These are phyloP conservation scores for Rutidosis leptorrhynchoides DNA, from an alignment of 129 eudicot species.

Conservation along the genomic window DNA sequence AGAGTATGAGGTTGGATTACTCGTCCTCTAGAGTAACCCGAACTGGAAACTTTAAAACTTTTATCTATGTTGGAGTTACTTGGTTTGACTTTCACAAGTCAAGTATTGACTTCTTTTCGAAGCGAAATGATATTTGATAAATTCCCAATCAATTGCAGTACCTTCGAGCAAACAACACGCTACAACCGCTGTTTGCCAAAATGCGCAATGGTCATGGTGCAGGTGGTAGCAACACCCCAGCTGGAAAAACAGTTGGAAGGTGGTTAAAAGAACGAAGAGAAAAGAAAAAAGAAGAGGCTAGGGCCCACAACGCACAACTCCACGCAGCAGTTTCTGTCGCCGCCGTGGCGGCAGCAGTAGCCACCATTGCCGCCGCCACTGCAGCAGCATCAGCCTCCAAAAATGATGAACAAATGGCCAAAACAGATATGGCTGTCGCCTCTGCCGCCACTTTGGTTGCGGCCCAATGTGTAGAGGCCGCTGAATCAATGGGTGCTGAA, in stretches of 20 bases:
- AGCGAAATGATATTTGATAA: background rate
- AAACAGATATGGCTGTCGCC: constrained; percentile 94
- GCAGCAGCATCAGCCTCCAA: constrained; percentile 71
- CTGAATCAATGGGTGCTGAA: constrained; percentile 94
- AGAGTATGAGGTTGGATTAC: no score
- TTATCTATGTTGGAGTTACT: background rate
- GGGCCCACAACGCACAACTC: constrained; percentile 92
- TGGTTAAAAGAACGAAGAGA: constrained; percentile 92
- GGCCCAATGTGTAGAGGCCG: constrained; percentile 97
- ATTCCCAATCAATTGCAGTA: constrained; percentile 48
- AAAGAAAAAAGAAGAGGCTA: constrained; percentile 86
- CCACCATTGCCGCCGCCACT: constrained; percentile 91
- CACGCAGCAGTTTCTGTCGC: constrained; percentile 94
- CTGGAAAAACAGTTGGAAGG: constrained; percentile 89
- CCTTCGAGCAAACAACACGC: constrained; percentile 75
- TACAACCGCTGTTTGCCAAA: constrained; percentile 74
- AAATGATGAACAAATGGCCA: constrained; percentile 82
- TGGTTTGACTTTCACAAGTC: background rate
- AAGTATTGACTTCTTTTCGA: background rate
- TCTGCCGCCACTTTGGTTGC: constrained; percentile 95
- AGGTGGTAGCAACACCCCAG: constrained; percentile 67
- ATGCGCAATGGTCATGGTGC: constrained; percentile 48
- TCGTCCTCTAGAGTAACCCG: no score
- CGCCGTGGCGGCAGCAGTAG: constrained; percentile 92
- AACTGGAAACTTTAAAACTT: no score